Evolutionary conservation across 257 asterid genomes (phyloP).

Genomic region (Przewalskia tangutica): DNA sequence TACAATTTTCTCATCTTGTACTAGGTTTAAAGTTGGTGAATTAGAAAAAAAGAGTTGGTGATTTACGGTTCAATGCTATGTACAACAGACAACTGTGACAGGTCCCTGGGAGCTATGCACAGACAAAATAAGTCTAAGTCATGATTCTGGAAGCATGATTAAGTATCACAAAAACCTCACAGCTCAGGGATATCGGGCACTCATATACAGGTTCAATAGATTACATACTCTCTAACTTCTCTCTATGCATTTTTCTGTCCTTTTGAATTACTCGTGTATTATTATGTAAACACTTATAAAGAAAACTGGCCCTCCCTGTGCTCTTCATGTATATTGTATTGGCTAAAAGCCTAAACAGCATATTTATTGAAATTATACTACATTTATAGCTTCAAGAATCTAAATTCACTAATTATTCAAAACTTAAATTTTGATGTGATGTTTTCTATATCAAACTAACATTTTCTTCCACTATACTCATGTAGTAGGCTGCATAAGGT

Average conservation of each 20-base stretch:
- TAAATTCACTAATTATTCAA: neutral
- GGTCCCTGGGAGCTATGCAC: slow-evolving; percentile 75
- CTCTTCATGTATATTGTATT: neutral
- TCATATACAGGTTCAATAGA: slow-evolving; percentile 51
- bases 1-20: slow-evolving; percentile 9
- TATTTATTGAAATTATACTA: neutral
- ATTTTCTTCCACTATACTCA: neutral
- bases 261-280: neutral
- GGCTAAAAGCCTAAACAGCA: neutral
- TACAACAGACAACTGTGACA: slow-evolving; percentile 34
- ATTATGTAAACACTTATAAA: neutral
- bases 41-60: neutral
- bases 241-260: neutral
- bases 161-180: slow-evolving; percentile 83
- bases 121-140: slow-evolving; percentile 35
- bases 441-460: neutral
- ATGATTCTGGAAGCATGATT: slow-evolving; percentile 95
- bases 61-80: neutral
- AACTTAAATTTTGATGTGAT: neutral
- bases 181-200: slow-evolving; percentile 69
- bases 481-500: neutral
- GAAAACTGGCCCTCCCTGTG: neutral
- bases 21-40: neutral
- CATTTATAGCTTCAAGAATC: too few species aligned
- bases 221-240: neutral